Evolutionary conservation across 305 asterid genomes (phyloP).

Genomic region (Plantago rigida): DNA sequence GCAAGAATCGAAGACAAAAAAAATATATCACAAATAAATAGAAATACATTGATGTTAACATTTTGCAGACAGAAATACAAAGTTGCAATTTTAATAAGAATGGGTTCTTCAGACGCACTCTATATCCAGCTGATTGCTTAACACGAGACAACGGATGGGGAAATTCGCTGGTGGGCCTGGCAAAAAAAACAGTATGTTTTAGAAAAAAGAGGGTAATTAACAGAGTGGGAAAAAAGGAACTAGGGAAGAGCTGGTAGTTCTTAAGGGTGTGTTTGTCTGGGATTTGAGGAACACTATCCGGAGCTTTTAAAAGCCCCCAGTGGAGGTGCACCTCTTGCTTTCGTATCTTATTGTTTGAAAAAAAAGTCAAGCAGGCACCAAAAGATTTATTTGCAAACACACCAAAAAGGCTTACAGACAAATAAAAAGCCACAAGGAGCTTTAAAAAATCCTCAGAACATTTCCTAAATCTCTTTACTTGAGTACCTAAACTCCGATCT

Average conservation of each 20-base stretch:
- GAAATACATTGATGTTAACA: conserved; percentile 10
- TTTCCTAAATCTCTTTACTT: background rate
- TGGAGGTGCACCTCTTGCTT: too few species aligned
- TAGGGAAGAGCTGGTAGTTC: too few species aligned
- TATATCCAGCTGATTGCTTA: conserved; percentile 87
- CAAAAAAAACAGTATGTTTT: conserved; percentile 20
- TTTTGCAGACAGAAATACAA: conserved; percentile 9
- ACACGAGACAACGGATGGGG: conserved; percentile 97
- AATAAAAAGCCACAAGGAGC: too few species aligned
- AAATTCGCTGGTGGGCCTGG: conserved; percentile 57
- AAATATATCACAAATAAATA: conserved; percentile 21
- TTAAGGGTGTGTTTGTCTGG: background rate
- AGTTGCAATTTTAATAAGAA: conserved; percentile 18
- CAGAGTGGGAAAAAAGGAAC: conserved; percentile 2
- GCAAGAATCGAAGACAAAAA: conserved; percentile 40
- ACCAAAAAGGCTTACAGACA: too few species aligned
- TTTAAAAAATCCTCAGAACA: too few species aligned
- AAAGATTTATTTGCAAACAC: too few species aligned
- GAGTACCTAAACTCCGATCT: background rate
- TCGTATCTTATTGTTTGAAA: too few species aligned
- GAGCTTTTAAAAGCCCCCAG: too few species aligned
- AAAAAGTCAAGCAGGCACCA: too few species aligned
- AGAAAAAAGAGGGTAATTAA: conserved; percentile 15
- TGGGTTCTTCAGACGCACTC: conserved; percentile 45
- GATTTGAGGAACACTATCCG: background rate